Conservation (phyloP, 2,329 filamentous ascomycete species). For the Trichoderma citrinoviride region DNA sequence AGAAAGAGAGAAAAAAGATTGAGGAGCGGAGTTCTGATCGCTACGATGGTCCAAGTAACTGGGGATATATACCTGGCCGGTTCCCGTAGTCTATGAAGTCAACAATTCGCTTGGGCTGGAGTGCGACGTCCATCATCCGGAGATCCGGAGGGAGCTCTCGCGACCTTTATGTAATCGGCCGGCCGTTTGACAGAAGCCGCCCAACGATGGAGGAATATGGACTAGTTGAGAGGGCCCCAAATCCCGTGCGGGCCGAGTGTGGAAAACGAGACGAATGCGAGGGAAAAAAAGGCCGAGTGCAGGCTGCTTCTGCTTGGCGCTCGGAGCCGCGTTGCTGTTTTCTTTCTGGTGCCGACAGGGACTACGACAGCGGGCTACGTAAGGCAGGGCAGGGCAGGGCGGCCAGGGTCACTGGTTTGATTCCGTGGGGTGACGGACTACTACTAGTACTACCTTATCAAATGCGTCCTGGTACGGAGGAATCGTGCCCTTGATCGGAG, state of each 20-base stretch:
- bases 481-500: no score
- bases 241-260: slow-evolving; percentile 7
- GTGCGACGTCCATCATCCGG: not conserved
- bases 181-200: not conserved
- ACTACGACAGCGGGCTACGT: not conserved
- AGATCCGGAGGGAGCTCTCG: slow-evolving; percentile 1
- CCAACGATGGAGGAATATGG: not conserved
- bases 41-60: not conserved
- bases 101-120: not conserved
- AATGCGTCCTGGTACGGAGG: no score
- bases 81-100: no score
- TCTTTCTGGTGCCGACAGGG: not conserved
- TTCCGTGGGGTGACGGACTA: no score
- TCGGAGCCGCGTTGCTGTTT: not conserved
- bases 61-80: not conserved
- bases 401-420: no score
- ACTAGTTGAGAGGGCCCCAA: no score
- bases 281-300: not conserved
- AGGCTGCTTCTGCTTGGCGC: not conserved
- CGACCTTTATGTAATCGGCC: not conserved
- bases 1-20: not conserved
- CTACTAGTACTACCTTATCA: no score
- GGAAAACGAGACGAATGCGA: not conserved
- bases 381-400: not conserved
- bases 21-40: not conserved